These are phyloP conservation scores for Cadophora gregata DNA, from an alignment of 2,329 filamentous ascomycete species.

Conservation along the genomic window DNA sequence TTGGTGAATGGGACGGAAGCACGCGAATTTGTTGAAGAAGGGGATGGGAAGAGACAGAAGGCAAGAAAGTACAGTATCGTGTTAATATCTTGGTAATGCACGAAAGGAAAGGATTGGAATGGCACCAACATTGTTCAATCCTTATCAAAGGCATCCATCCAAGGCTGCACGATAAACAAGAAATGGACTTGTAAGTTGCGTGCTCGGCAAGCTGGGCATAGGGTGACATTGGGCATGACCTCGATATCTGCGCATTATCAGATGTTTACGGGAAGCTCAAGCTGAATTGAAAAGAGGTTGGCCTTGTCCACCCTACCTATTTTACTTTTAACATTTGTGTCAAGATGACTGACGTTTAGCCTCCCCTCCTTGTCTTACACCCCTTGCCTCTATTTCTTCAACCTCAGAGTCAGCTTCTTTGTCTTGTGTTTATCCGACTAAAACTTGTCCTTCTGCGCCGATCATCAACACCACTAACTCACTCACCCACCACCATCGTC, in stretches of 20 bases:
- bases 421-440: not conserved
- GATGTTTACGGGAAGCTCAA: not conserved
- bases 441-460: not conserved
- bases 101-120: not conserved
- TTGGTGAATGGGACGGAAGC: not conserved
- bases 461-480: slow-evolving; percentile 13
- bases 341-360: not conserved
- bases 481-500: not conserved
- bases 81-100: too few species aligned
- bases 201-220: not conserved
- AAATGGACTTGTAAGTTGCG: not conserved
- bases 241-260: not conserved
- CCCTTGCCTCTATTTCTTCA: not conserved
- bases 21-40: slow-evolving; percentile 4
- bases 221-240: not conserved
- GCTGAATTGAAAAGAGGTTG: too few species aligned
- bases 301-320: too few species aligned
- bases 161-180: not conserved
- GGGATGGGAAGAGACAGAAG: not conserved
- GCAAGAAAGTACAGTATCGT: not conserved
- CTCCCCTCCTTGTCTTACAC: not conserved
- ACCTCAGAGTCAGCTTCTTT: not conserved
- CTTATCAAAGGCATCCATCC: not conserved
- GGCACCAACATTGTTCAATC: not conserved
- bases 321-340: not conserved